Percentiles rank a stretch among this genome's conserved stretches.
These are phyloP conservation scores for Morella rubra DNA, from an alignment of 306 rosid genomes.

Conservation along the genomic window DNA sequence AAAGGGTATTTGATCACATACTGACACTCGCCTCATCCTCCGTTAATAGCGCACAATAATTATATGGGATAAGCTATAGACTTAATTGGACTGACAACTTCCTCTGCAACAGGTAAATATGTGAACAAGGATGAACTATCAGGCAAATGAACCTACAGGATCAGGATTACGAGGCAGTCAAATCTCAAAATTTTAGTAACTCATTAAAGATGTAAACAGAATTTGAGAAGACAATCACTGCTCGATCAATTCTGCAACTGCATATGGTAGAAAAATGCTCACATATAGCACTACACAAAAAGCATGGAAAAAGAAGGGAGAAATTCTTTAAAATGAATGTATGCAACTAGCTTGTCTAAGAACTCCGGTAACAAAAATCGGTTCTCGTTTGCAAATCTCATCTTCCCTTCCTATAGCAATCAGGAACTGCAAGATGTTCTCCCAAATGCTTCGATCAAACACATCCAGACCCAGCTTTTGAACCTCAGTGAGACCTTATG, in stretches of 20 bases:
- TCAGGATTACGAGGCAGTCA: conserved; percentile 6
- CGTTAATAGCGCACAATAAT: not conserved
- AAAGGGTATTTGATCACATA: not conserved
- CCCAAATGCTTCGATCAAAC: conserved; percentile 10
- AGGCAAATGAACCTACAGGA: not conserved
- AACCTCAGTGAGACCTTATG: conserved; percentile 52
- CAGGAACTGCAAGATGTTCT: conserved; percentile 18
- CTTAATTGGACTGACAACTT: not conserved
- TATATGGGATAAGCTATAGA: not conserved
- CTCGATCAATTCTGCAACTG: conserved; percentile 8
- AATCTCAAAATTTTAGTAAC: conserved; percentile 28
- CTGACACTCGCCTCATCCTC: not conserved
- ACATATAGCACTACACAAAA: not conserved
- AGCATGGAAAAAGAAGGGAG: not conserved
- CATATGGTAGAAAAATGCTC: conserved; percentile 16
- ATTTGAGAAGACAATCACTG: conserved; percentile 10
- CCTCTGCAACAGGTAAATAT: too few species aligned
- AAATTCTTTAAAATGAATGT: not conserved
- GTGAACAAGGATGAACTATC: not conserved
- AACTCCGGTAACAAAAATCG: conserved; percentile 26
- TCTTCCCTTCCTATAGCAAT: conserved; percentile 26
- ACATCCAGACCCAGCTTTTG: conserved; percentile 19
- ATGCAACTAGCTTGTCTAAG: conserved; percentile 5
- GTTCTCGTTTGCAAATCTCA: conserved; percentile 18
- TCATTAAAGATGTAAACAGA: conserved; percentile 6